Evolutionary conservation across 768 basidiomycete genomes (phyloP), one percentile per base, ranked within the genome.

Genomic region (Gelatoporia subvermispora): DNA sequence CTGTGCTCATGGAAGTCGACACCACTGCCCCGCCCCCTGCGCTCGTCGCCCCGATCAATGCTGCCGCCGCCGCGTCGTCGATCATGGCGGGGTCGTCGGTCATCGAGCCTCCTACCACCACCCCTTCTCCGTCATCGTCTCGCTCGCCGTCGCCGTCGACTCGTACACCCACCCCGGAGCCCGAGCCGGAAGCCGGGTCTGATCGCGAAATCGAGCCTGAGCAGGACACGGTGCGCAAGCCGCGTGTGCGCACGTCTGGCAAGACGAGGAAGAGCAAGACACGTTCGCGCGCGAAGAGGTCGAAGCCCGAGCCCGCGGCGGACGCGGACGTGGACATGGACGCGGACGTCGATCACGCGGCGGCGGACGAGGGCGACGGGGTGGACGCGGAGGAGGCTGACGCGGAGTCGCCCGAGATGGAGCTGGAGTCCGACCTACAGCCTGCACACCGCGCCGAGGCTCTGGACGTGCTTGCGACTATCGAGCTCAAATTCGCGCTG

Each of bases 401-500:
- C 35, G 65, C 70, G 34, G 77, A 80, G 40, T 59, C 59, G 1
- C 61, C 63, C 2, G 73, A 74, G 47, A 60, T 67, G 47, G 77
- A 78, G 49, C 62, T 74, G 8, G 84, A 85, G 47, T 72, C 75
- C 10, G 91, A 93, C 52, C 67, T 89, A 46, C 87, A 89, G 51
- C 86, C 85, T 39, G 85, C 85, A 1, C 87, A 90, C 63, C 77
- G 90, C 18, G 84, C 84, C 3, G 93, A 95, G 59, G 93, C 93
- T 0, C 76, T 98, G 49, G 92, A 93, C 50, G 85, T 86, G 0
- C 71, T 97, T 7, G 86, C 94, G 3, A 77, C 74, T 39, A 94
- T 99, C 57, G 95, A 99, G 62, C 81, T 97, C 67, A 91, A 89
- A 60, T 96, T 93, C 65, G 93, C 94, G 0, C 68, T 87, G 25